phyloP scores from a whole-genome alignment of 805 yeast species.

The Starmerella kuoi region DNA sequence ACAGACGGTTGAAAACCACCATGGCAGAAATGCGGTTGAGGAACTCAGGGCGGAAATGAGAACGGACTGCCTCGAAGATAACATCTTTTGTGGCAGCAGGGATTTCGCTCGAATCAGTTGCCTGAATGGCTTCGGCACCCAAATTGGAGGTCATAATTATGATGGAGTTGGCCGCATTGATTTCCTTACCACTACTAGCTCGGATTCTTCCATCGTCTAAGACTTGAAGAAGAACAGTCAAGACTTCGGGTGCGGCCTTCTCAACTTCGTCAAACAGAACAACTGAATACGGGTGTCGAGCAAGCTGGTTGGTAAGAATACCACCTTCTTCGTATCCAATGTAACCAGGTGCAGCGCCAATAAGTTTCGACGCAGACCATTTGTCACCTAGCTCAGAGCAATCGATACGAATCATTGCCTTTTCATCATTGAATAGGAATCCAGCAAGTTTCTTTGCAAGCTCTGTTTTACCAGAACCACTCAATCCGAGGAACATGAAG shows the following conservation, averaged over 20 bases:
- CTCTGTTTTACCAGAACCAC: conserved; percentile 98
- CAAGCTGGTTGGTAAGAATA: conserved; percentile 78
- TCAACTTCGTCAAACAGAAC: conserved; percentile 93
- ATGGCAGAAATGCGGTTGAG: conserved; percentile 89
- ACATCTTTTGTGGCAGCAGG: conserved; percentile 55
- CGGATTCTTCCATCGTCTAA: conserved; percentile 95
- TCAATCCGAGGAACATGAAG: conserved; percentile 83
- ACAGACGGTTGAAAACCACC: conserved; percentile 83
- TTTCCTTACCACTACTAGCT: conserved; percentile 83
- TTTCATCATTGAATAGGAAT: conserved; percentile 88
- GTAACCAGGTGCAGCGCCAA: conserved; percentile 96
- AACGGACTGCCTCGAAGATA: conserved; percentile 73
- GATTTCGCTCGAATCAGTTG: conserved; percentile 46
- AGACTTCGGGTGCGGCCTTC: conserved; percentile 95
- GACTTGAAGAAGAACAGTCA: conserved; percentile 81
- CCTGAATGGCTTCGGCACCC: conserved; percentile 82
- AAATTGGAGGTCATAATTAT: conserved; percentile 94
- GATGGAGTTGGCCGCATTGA: conserved; percentile 84
- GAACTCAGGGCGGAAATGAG: conserved; percentile 95
- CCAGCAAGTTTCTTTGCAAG: conserved; percentile 94
- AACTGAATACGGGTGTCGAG: conserved; percentile 92
- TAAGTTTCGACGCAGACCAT: conserved; percentile 84
- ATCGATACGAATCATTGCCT: conserved; percentile 93
- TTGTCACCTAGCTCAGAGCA: conserved; percentile 94
- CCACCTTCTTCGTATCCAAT: conserved; percentile 98